Percentiles rank a stretch among this genome's conserved stretches.
phyloP scores from a whole-genome alignment of 148 eudicot species.

The Fallopia convolvulus region DNA sequence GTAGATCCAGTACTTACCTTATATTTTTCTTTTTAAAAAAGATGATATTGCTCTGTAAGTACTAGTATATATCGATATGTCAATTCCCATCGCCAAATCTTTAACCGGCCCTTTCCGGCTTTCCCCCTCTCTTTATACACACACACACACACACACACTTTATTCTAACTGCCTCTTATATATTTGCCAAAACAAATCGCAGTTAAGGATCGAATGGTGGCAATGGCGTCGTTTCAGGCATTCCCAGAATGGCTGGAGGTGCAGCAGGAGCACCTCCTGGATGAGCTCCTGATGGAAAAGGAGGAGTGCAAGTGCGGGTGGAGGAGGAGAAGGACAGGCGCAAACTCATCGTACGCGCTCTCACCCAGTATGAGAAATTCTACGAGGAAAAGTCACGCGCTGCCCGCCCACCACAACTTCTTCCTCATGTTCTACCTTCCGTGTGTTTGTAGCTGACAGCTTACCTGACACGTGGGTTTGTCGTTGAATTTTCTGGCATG shows the following conservation, averaged over 20 bases:
- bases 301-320: neutral
- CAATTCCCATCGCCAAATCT: neutral
- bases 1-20: no score
- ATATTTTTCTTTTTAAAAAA: no score
- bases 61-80: no score
- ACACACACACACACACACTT: no score
- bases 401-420: slow-evolving; percentile 22
- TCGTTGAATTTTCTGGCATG: neutral
- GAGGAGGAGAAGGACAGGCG: neutral
- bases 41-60: no score
- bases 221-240: slow-evolving; percentile 16
- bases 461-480: neutral
- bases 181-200: neutral
- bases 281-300: slow-evolving; percentile 19
- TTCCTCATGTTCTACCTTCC: slow-evolving; percentile 29
- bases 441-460: slow-evolving; percentile 13
- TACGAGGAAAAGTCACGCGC: slow-evolving; percentile 34
- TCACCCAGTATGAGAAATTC: slow-evolving; percentile 31
- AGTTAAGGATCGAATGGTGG: neutral
- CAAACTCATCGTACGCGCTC: slow-evolving; percentile 25
- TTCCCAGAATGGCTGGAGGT: slow-evolving; percentile 26
- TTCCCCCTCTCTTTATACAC: neutral
- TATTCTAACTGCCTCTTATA: neutral
- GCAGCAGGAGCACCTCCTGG: slow-evolving; percentile 24
- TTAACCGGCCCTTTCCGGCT: neutral